A percentile compares a stretch with the other conserved stretches of the same genome.
These are phyloP conservation scores for Aspergillus viridinutans DNA, from an alignment of 2,329 filamentous ascomycete genomes.

Conservation along the genomic window DNA sequence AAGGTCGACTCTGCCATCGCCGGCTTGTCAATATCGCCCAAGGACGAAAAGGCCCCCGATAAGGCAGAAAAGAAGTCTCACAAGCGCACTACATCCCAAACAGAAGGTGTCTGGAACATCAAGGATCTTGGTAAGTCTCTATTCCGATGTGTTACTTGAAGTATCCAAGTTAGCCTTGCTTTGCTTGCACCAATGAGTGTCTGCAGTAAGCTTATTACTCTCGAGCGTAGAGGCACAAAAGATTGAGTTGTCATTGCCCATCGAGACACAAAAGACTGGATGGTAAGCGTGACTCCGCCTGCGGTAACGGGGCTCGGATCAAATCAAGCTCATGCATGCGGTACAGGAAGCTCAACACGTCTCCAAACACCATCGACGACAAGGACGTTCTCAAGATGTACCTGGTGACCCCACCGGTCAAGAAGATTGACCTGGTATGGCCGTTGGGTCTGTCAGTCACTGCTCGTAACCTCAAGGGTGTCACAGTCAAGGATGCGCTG, in stretches of 20 bases:
- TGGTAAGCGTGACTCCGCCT: slow-evolving; percentile 21
- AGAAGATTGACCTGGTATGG: slow-evolving; percentile 92
- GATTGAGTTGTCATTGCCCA: slow-evolving; percentile 30
- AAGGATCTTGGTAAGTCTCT: slow-evolving; percentile 72
- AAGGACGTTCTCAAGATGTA: slow-evolving; percentile 76
- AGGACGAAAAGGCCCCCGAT: slow-evolving; percentile 52
- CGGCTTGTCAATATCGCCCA: slow-evolving; percentile 65
- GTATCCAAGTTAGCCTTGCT: background rate
- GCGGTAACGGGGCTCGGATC: background rate
- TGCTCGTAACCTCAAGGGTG: slow-evolving; percentile 85
- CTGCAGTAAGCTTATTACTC: background rate
- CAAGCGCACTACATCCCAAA: slow-evolving; percentile 68
- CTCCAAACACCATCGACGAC: slow-evolving; percentile 72
- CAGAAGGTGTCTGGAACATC: slow-evolving; percentile 74
- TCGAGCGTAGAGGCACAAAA: slow-evolving; percentile 23
- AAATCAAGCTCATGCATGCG: background rate
- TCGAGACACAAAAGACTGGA: slow-evolving; percentile 34
- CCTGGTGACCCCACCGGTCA: slow-evolving; percentile 76
- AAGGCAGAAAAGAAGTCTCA: slow-evolving; percentile 53
- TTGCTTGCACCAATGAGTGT: background rate
- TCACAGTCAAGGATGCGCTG: slow-evolving; percentile 94
- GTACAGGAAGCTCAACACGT: slow-evolving; percentile 87
- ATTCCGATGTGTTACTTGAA: background rate
- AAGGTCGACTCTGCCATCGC: slow-evolving; percentile 92
- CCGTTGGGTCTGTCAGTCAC: slow-evolving; percentile 81